phyloP scores from a whole-genome alignment of 139 green algal species.

The Eudorina sp. region DNA sequence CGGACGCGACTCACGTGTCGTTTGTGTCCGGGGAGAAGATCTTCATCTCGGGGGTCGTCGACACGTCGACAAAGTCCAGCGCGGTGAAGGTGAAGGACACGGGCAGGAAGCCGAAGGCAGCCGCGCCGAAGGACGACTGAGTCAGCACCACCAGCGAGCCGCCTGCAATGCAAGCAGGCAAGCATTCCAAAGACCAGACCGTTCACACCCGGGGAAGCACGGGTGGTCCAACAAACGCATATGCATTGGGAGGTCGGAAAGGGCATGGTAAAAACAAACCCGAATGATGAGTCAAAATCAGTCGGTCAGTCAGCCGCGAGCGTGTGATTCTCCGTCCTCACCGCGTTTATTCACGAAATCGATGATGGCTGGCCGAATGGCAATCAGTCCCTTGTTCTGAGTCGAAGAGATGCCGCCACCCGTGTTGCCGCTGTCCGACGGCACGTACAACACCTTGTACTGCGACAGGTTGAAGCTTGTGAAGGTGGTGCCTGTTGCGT shows the following conservation, averaged over 20 bases:
- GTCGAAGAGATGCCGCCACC: conserved; percentile 38
- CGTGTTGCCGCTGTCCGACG: conserved; percentile 3
- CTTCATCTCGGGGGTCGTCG: neutral
- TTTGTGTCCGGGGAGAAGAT: neutral
- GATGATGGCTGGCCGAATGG: neutral
- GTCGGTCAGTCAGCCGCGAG: no score
- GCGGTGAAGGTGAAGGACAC: neutral
- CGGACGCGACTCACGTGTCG: conserved; percentile 28
- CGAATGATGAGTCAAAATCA: no score
- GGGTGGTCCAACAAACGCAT: no score
- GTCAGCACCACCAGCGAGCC: conserved; percentile 34
- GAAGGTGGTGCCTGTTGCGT: neutral
- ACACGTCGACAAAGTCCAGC: neutral
- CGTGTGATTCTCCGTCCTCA: no score
- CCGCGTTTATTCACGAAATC: conserved; percentile 46
- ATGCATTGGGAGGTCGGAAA: neutral
- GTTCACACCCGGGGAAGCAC: no score
- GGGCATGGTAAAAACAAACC: no score
- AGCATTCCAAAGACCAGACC: no score
- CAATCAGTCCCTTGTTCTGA: conserved; percentile 46
- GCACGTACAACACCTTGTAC: conserved; percentile 45
- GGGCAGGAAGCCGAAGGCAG: conserved; percentile 11
- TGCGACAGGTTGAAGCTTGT: neutral
- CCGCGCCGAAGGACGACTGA: neutral
- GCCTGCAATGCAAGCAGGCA: neutral